Evolutionary conservation across 306 rosid species (phyloP), one percentile per base, ranked within the genome.

Genomic region (Lathyrus oleraceus): DNA sequence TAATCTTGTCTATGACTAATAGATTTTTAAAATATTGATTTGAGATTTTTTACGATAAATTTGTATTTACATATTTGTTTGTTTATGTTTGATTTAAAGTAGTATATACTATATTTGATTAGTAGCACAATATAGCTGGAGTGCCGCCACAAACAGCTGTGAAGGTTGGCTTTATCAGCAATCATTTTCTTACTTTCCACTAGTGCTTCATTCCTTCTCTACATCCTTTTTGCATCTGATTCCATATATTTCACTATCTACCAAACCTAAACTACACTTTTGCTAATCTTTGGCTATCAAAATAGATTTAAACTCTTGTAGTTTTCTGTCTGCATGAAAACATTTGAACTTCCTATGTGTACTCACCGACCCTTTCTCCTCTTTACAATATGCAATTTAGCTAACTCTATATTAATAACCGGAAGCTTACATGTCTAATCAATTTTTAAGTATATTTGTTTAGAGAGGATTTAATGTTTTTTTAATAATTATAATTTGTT

Each of bases 51-150:
- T 21, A 21, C 23, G n/a, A n/a, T n/a, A n/a, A n/a, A n/a, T n/a
- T n/a, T n/a, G n/a, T n/a, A n/a, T n/a, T n/a, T n/a, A n/a, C 23
- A 21, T 21, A 21, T 27, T 27, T 27, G 30, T 27, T 27, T 27
- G 30, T 27, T 27, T 27, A 27, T 27, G 30, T 30, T 30, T 30
- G 35, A 30, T 5, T 30, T 30, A 30, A 30, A 30, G 35, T 30
- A 30, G 30, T 27, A 12, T 16, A 49, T 19, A 54, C 14, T 10
- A 30, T 30, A 30, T 3, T 56, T 56, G 25, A 12, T 23, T 11
- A 30, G 6, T 30, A 54, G 35, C 35, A 54, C 12, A 68, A 63
- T 64, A 65, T 43, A 87, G 86, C 89, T 85, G 81, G 45, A 23
- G 4, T 62, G 70, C 56, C 44, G 51, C 68, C 49, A 20, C 57